Conservation (phyloP, 306 rosid species). For the Benincasa hispida region DNA sequence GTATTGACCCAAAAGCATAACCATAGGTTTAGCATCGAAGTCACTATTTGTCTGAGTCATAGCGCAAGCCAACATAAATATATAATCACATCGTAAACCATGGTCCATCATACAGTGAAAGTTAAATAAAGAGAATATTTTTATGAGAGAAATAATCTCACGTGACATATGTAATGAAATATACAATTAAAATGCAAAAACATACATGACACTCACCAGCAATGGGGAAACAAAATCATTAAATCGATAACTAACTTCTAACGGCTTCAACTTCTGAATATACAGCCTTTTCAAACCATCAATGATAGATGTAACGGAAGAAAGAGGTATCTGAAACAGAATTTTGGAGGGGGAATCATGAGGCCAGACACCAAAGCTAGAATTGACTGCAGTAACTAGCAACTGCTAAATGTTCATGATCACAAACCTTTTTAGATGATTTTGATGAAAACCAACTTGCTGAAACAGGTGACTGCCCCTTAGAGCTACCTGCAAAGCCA, state of each 20-base stretch:
- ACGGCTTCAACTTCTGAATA: conserved; percentile 85
- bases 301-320: conserved; percentile 68
- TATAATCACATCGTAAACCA: background rate
- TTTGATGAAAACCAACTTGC: conserved; percentile 62
- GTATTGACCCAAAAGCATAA: conserved; percentile 95
- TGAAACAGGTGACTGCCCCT: conserved; percentile 33
- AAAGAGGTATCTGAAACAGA: conserved; percentile 41
- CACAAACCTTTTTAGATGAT: conserved; percentile 48
- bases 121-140: background rate
- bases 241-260: conserved; percentile 65
- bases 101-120: background rate
- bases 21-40: conserved; percentile 97
- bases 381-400: background rate
- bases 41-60: conserved; percentile 72
- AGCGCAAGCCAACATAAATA: conserved; percentile 2
- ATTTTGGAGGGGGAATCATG: background rate
- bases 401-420: background rate
- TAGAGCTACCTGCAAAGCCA: conserved; percentile 33
- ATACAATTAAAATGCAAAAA: background rate
- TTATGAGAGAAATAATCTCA: background rate
- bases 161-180: background rate
- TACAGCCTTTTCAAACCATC: conserved; percentile 87
- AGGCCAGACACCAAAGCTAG: background rate
- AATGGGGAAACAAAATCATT: conserved; percentile 79
- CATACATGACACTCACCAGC: conserved; percentile 34